Conservation (phyloP, 345 rosid species). For the Euclidium syriacum region DNA sequence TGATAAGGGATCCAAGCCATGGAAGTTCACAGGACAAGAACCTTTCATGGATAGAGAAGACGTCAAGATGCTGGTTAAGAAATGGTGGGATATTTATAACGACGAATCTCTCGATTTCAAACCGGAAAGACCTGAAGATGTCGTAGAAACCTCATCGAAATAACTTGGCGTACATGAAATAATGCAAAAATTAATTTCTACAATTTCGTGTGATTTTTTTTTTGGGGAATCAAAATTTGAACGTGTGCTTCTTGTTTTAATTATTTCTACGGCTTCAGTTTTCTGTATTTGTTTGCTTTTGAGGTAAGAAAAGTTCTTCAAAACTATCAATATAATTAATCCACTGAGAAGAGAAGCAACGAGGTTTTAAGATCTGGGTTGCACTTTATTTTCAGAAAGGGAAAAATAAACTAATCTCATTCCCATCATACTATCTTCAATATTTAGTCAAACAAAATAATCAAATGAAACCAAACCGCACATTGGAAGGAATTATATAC, state of each 20-base stretch:
- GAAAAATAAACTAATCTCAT: too few relatives aligned
- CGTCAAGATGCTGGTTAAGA: conserved; percentile 37
- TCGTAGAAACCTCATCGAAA: conserved; percentile 12
- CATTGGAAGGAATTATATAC: too few relatives aligned
- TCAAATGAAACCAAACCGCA: too few relatives aligned
- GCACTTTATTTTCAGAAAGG: too few relatives aligned
- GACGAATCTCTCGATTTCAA: conserved; percentile 46
- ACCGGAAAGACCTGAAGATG: conserved; percentile 13
- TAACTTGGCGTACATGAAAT: not conserved
- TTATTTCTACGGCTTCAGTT: not conserved
- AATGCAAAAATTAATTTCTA: not conserved
- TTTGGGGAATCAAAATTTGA: too few relatives aligned
- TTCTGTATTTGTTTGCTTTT: not conserved
- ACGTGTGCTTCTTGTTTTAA: too few relatives aligned
- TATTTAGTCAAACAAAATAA: too few relatives aligned
- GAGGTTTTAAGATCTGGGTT: too few relatives aligned
- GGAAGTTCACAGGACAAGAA: conserved; percentile 57
- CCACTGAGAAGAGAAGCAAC: too few relatives aligned
- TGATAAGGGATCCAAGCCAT: conserved; percentile 50
- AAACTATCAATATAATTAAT: too few relatives aligned
- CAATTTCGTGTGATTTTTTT: not conserved
- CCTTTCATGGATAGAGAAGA: conserved; percentile 54
- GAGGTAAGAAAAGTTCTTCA: not conserved
- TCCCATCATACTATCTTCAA: too few relatives aligned
- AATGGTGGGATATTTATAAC: conserved; percentile 52